These are phyloP conservation scores for Arxiozyma telluris DNA, from an alignment of 1,139 yeast species.

Conservation along the genomic window DNA sequence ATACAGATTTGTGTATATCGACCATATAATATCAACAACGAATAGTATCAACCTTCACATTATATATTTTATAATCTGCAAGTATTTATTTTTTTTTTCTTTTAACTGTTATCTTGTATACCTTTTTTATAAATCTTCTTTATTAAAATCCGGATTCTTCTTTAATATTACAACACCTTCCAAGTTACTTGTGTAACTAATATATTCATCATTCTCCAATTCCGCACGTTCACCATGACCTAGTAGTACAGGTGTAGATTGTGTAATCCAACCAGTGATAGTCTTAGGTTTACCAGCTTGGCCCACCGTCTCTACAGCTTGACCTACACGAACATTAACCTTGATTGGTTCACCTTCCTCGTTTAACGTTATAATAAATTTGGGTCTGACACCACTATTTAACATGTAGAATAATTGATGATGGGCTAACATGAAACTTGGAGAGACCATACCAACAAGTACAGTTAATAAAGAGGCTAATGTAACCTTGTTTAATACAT, in stretches of 20 bases:
- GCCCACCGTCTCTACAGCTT: constrained; percentile 97
- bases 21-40: neutral
- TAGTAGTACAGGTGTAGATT: constrained; percentile 89
- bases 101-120: neutral
- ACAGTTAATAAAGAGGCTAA: constrained; percentile 85
- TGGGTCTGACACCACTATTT: constrained; percentile 84
- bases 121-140: constrained; percentile 31
- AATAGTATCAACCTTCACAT: neutral
- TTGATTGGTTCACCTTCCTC: constrained; percentile 82
- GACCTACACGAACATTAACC: constrained; percentile 96
- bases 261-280: constrained; percentile 99
- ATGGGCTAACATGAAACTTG: constrained; percentile 56
- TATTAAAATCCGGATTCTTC: constrained; percentile 84
- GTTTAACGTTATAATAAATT: constrained; percentile 87
- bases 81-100: neutral
- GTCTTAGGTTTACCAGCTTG: constrained; percentile 99
- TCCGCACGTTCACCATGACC: constrained; percentile 97
- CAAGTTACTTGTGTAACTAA: constrained; percentile 68
- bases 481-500: constrained; percentile 78
- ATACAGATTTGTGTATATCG: neutral
- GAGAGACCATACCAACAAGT: constrained; percentile 76
- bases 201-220: constrained; percentile 80
- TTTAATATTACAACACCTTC: constrained; percentile 91
- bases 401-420: constrained; percentile 78
- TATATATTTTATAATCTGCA: neutral